These are phyloP conservation scores for Emmonsia crescens DNA, from an alignment of 2,329 filamentous ascomycete species.

Conservation along the genomic window DNA sequence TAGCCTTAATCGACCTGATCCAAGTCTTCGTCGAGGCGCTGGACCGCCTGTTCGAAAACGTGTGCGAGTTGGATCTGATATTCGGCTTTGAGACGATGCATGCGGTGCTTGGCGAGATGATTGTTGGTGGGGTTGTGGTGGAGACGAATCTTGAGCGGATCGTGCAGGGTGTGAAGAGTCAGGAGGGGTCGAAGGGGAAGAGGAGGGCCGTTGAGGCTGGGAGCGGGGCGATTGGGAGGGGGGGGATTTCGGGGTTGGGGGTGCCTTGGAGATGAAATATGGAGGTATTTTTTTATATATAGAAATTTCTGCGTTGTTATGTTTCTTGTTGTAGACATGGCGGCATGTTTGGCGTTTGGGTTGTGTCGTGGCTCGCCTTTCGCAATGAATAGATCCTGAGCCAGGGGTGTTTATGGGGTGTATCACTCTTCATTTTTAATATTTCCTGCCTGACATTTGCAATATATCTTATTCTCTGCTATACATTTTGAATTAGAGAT, in stretches of 20 bases:
- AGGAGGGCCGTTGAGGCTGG: constrained; percentile 34
- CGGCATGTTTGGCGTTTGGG: neutral
- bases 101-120: constrained; percentile 83
- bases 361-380: neutral
- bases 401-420: neutral
- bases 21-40: constrained; percentile 96
- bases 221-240: constrained; percentile 27
- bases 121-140: constrained; percentile 86
- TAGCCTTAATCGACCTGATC: constrained; percentile 90
- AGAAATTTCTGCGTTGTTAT: neutral
- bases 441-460: no score
- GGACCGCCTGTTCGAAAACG: constrained; percentile 92
- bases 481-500: neutral
- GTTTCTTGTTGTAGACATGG: neutral
- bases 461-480: neutral
- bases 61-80: constrained; percentile 95
- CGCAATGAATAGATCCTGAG: neutral
- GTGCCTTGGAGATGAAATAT: constrained; percentile 26
- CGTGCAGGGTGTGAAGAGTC: constrained; percentile 63
- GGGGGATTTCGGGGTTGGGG: constrained; percentile 28
- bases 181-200: constrained; percentile 34
- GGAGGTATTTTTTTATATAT: neutral
- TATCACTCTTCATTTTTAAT: neutral
- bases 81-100: constrained; percentile 98
- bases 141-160: constrained; percentile 86